Evolutionary conservation across 768 basidiomycete genomes (phyloP), one percentile per base, ranked within the genome.

Genomic region (Mycena galericulata): DNA sequence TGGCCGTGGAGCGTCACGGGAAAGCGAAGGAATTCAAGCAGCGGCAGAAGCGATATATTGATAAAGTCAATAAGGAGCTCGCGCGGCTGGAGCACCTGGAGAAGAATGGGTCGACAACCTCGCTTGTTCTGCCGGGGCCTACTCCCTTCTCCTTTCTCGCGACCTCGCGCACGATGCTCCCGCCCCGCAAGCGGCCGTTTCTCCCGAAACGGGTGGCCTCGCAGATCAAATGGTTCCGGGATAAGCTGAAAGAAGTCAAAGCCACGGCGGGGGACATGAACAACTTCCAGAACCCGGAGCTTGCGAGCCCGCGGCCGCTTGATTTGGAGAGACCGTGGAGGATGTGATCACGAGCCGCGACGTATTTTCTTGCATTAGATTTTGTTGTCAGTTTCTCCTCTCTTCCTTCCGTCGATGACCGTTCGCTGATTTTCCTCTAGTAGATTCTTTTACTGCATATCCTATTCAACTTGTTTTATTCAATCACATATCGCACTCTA

Each of bases 201-300:
- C 17, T 57, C 9, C 24, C 12, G 2, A 24, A 41, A 27, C 40
- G 40, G 3, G 1, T 27, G 54, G 34, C 15, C 2, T 15, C 34
- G 3, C n/a, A 29, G 2, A 27, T 57, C 27, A 24, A 14, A 12
- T 2, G 18, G 63, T 32, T 56, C 32, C 36, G 50, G 26, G 17
- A 57, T 24, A 22, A 1, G 26, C 46, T 65, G 46, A 20, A 49
- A 2, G 47, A 49, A 0, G 40, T 14, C 12, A 15, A 7, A 17
- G 7, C 18, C 7, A 20, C 24, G 3, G 18, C 24, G 20, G 47
- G 40, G 41, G 58, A 71, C 30, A 47, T 41, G 61, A 34, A 53
- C 30, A 26, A 6, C 27, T 63, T 71, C 58, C 69, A 71, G 62
- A 71, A 63, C 32, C 69, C 69, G 8, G 65, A 71, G 51, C 60